Base-by-base conservation (phyloP, 306 rosid genomes). In the Acmispon strigosus region DNA sequence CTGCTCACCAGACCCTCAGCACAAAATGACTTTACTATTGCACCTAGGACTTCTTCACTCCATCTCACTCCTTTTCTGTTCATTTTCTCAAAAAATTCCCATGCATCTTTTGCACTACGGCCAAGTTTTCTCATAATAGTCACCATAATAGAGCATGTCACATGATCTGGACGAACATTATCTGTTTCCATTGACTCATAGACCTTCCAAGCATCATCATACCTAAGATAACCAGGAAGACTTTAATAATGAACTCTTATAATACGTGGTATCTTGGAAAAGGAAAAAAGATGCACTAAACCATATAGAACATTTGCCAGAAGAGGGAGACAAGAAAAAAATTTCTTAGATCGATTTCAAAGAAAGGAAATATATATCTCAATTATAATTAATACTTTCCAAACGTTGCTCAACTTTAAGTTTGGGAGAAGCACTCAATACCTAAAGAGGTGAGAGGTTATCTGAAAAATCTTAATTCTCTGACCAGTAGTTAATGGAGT, bases 71-170 rank as follows among this genome's bases (percentile, higher is more conserved):
- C 96, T 80, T 86, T 93, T 75, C 83, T 59, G 83, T 88, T 93
- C 96, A 90, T 87, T 79, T 81, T 85, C 86, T 87, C 94, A 73
- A 90, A 93, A 82, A 88, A 93, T 4, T 87, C 82, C 98, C 97
- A 93, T 0, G 89, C 77, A 49, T 90, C 97, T 74, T 90, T 90
- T 47, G 94, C 97, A 77, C 85, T 72, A 4, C 70, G 89, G 52
- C 96, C 98, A 32, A 81, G 80, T 77, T 87, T 85, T 72, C 97
- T 76, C 90, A 93, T 87, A 51, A 83, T 18, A 8, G 85, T 83
- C 54, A 90, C 76, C 87, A 89, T 73, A 67, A 93, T 89, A 32
- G 96, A 85, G 75, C 94, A 87, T 6, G 96, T 93, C 79, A 93
- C 90, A 58, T 90, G 90, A 86, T 93, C 96, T 2, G 92, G 96